Conservation (phyloP, 371 early-diverging fungal genomes). For the Smittium mucronatum region DNA sequence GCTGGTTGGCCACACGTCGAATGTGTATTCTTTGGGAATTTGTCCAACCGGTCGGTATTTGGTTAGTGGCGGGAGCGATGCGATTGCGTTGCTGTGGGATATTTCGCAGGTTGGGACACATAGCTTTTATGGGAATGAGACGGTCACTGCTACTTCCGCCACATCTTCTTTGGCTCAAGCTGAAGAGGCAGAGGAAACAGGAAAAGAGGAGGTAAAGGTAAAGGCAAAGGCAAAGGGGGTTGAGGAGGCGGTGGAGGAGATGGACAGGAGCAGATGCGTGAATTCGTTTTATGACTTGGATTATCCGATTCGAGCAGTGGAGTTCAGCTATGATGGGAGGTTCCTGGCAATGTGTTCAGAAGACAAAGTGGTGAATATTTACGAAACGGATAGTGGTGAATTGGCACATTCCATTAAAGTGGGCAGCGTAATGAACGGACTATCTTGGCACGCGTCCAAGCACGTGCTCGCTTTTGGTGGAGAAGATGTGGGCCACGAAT, state of each 20-base stretch:
- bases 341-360: neutral
- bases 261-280: neutral
- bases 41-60: slow-evolving; percentile 4
- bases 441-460: slow-evolving; percentile 8
- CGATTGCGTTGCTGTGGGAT: slow-evolving; percentile 6
- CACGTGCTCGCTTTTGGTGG: slow-evolving; percentile 10
- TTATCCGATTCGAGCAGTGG: slow-evolving; percentile 4
- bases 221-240: neutral
- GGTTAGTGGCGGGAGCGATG: slow-evolving; percentile 11
- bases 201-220: neutral
- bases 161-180: neutral
- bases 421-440: neutral
- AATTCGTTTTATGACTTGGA: neutral
- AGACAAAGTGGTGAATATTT: slow-evolving; percentile 11
- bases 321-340: slow-evolving; percentile 9
- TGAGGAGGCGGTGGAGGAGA: neutral
- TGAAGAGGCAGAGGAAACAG: neutral
- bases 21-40: slow-evolving; percentile 1
- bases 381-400: neutral
- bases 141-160: neutral
- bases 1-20: slow-evolving; percentile 8
- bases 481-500: neutral
- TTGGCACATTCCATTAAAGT: neutral
- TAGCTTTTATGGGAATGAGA: neutral
- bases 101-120: too few relatives aligned